Conservation (phyloP, 495 filamentous ascomycete species). For the Hypoxylon trugodes region DNA sequence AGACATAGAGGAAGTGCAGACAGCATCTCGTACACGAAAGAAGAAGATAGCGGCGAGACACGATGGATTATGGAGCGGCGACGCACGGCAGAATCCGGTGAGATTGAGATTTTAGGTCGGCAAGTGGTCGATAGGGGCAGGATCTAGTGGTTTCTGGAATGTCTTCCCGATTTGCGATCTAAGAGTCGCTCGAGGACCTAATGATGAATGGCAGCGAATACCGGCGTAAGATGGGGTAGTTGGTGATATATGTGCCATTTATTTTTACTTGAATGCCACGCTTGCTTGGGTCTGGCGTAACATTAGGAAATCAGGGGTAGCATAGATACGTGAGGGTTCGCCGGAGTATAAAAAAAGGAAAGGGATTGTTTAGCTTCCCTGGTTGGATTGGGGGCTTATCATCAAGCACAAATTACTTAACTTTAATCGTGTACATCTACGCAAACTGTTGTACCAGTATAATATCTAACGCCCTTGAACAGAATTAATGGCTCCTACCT, state of each 20-base stretch:
- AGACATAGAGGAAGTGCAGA: conserved; percentile 59
- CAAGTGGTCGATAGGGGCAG: conserved; percentile 37
- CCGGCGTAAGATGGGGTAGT: neutral
- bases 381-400: conserved; percentile 4
- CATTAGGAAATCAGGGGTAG: conserved; percentile 15
- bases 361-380: conserved; percentile 10
- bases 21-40: conserved; percentile 66
- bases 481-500: neutral
- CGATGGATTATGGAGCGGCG: conserved; percentile 67
- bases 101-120: conserved; percentile 53
- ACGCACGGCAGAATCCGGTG: conserved; percentile 60
- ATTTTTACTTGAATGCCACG: conserved; percentile 2
- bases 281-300: conserved; percentile 15
- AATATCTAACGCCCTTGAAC: conserved; percentile 15
- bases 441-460: conserved; percentile 20
- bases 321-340: conserved; percentile 22
- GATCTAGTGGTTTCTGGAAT: conserved; percentile 27
- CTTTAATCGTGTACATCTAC: conserved; percentile 25
- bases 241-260: neutral
- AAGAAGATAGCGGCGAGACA: conserved; percentile 57
- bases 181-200: neutral
- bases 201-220: neutral
- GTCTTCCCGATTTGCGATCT: conserved; percentile 6
- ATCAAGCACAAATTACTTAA: neutral
- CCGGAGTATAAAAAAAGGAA: conserved; percentile 38